Percentiles rank a stretch among this genome's conserved stretches.
These are phyloP conservation scores for Phyllosticta paracitricarpa DNA, from an alignment of 2,329 filamentous ascomycete genomes.

Conservation along the genomic window DNA sequence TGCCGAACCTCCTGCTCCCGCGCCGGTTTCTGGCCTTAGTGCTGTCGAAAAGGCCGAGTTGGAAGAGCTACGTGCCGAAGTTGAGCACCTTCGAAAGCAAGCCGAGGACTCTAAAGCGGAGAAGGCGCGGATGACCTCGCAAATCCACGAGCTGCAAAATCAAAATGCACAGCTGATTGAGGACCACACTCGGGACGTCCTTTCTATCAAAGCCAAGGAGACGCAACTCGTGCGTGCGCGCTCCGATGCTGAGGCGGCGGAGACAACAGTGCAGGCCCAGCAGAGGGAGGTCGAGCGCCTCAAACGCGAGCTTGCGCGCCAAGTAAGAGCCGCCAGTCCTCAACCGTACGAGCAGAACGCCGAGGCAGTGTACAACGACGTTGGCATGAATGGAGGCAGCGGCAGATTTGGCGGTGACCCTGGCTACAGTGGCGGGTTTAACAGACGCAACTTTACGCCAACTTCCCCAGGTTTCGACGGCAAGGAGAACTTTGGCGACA, in stretches of 20 bases:
- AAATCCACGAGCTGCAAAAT: constrained; percentile 90
- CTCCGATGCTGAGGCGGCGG: constrained; percentile 79
- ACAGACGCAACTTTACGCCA: constrained; percentile 18
- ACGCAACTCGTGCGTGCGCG: constrained; percentile 89
- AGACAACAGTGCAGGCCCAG: constrained; percentile 75
- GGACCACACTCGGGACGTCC: constrained; percentile 87
- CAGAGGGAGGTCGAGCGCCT: constrained; percentile 83
- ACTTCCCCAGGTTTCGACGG: constrained; percentile 30
- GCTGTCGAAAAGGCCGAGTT: constrained; percentile 85
- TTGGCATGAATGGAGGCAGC: constrained; percentile 49
- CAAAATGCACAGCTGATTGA: constrained; percentile 96
- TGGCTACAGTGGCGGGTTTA: constrained; percentile 20
- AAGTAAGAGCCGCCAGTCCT: constrained; percentile 45
- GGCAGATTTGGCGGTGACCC: constrained; percentile 43
- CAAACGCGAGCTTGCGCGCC: constrained; percentile 66
- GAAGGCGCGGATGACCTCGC: constrained; percentile 68
- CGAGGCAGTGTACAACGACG: constrained; percentile 36
- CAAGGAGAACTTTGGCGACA: constrained; percentile 37
- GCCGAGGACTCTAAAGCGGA: constrained; percentile 76
- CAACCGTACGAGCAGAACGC: constrained; percentile 37
- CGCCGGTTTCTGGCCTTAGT: constrained; percentile 53
- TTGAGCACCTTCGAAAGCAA: constrained; percentile 65
- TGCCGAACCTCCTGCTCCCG: constrained; percentile 37
- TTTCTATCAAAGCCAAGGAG: constrained; percentile 97
- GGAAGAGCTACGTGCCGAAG: constrained; percentile 74